Evolutionary conservation across 2,329 filamentous ascomycete genomes (phyloP).

Genomic region (Cladosporium sp.): DNA sequence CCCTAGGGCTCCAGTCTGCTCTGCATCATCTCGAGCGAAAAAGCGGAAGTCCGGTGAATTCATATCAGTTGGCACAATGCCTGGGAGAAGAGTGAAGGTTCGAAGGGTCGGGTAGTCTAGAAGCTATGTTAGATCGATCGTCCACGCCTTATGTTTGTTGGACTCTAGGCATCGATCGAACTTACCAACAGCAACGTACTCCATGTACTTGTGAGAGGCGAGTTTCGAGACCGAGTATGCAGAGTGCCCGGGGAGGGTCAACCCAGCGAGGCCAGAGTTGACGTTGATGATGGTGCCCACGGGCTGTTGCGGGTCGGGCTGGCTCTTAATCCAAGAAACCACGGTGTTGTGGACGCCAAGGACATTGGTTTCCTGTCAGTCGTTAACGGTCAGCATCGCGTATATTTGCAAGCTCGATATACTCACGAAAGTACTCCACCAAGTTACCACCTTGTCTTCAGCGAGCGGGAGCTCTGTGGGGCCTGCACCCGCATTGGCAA

Average conservation of each 20-base stretch:
- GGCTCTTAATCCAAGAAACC: constrained; percentile 10
- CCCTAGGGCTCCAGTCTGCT: too few species aligned
- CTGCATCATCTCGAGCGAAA: too few species aligned
- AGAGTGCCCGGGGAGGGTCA: constrained; percentile 19
- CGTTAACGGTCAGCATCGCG: neutral
- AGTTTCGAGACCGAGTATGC: constrained; percentile 25
- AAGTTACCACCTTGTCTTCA: constrained; percentile 1
- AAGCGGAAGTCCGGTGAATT: too few species aligned
- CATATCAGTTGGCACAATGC: too few species aligned
- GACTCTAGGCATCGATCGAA: too few species aligned
- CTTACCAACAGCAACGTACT: constrained; percentile 20
- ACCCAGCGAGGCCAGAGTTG: constrained; percentile 18
- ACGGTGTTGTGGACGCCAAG: constrained; percentile 13
- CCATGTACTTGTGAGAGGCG: constrained; percentile 21
- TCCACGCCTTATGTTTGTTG: too few species aligned
- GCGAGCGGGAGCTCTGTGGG: too few species aligned
- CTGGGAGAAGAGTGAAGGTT: too few species aligned
- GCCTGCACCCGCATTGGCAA: too few species aligned
- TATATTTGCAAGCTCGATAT: too few species aligned
- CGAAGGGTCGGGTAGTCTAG: too few species aligned
- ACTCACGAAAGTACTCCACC: constrained; percentile 13
- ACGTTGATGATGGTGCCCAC: constrained; percentile 22
- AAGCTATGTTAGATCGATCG: too few species aligned
- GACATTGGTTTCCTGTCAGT: constrained; percentile 10
- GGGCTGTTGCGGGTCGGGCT: constrained; percentile 7